phyloP scores from a whole-genome alignment of 2,329 filamentous ascomycete species.

The Bipolaris victoriae region DNA sequence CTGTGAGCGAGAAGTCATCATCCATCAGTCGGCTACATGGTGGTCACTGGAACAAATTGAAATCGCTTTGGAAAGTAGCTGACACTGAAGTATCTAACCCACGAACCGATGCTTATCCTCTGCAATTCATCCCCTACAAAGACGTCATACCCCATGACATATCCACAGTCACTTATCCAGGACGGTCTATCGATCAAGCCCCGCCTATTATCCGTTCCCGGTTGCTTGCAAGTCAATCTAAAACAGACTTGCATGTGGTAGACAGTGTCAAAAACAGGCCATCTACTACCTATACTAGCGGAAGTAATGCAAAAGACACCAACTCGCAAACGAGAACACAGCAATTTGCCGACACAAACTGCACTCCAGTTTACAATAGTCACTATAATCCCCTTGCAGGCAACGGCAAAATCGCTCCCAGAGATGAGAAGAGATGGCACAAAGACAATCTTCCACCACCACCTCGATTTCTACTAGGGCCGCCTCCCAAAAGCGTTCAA shows the following conservation, averaged over 20 bases:
- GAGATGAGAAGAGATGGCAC: conserved; percentile 6
- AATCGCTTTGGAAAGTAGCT: conserved; percentile 8
- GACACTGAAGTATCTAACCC: neutral
- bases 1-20: neutral
- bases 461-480: neutral
- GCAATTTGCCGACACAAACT: neutral
- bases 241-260: neutral
- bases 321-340: neutral
- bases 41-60: conserved; percentile 2
- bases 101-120: neutral
- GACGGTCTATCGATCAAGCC: neutral
- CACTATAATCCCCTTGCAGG: neutral
- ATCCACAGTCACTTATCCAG: neutral
- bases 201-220: conserved; percentile 4
- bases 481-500: neutral
- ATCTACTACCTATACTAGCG: neutral
- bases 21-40: neutral
- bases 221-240: neutral
- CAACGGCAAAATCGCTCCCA: neutral
- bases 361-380: neutral
- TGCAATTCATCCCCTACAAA: neutral
- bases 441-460: neutral
- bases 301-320: neutral
- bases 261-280: neutral
- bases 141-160: neutral